Evolutionary conservation across 192 early-diverging fungal species (phyloP), one percentile per base, ranked within the genome.

Genomic region (Entomortierella beljakovae): DNA sequence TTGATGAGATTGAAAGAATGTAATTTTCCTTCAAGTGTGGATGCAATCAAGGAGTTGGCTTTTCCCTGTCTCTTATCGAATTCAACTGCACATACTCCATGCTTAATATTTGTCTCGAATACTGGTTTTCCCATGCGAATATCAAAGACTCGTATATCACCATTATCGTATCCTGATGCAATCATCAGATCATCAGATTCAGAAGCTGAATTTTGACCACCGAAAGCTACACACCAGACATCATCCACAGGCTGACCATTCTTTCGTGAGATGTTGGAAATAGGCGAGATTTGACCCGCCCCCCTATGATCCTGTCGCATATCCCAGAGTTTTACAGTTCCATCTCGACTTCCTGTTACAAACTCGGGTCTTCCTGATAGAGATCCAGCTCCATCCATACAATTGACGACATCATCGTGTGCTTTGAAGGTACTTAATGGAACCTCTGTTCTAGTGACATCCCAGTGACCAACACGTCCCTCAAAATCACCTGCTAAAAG

Each of bases 401-500:
- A 75, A 32, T 60, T 75, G 46, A 75, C 59, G 28, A 75, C 51
- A 57, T 75, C 72, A 1, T 61, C 64, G 23, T 75, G 72, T 20
- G 72, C 72, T 6, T 61, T 46, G n/a, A 75, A 62, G n/a, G 31
- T 49, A 10, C 42, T 59, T 6, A 68, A 9, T 0, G 72, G 72
- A 1, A 75, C 37, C 42, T 75, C 72, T 0, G 59, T 67, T 43
- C 72, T 52, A 4, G 57, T 25, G 10, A 75, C 51, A 42, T 75
- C 64, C 72, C 72, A 75, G 3, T 62, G 40, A n/a, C 52, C 50
- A 11, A 75, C 53, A 37, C 46, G 72, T 8, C 72, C 72, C 0
- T 75, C 72, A 61, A 75, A 75, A 28, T 75, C 72, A 16, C 72
- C 72, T 2, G 72, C 62, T 20, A 75, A 6, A 20, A 75, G 58